A percentile compares a stretch with the other conserved stretches of the same genome.
Conservation (phyloP, 73 alveolate genomes). For the Tetrahymena malaccensis region DNA sequence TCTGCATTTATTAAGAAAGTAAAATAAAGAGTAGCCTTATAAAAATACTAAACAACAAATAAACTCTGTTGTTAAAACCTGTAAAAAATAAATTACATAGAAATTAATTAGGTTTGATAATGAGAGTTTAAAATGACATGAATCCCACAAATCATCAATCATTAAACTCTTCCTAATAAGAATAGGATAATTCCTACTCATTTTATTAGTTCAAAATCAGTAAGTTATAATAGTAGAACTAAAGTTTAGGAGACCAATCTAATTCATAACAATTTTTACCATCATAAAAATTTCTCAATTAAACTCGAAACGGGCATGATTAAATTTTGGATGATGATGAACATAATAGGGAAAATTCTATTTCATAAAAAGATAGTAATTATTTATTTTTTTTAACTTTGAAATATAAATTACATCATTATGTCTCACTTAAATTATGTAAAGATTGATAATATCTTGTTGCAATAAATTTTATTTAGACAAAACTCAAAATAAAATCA, state of each 20-base stretch:
- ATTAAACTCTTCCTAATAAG: not conserved
- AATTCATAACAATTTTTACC: not conserved
- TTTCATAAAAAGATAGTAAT: not conserved
- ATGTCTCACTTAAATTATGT: too few relatives aligned
- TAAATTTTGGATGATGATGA: not conserved
- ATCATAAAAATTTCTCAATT: not conserved
- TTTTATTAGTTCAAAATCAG: not conserved
- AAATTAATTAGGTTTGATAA: too few relatives aligned
- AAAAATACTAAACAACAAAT: too few relatives aligned
- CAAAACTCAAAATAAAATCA: too few relatives aligned
- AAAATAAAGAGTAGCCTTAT: not conserved
- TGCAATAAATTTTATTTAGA: too few relatives aligned
- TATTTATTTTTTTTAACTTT: too few relatives aligned
- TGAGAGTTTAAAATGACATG: not conserved
- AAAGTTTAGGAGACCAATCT: not conserved
- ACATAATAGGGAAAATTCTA: not conserved
- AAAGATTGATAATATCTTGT: too few relatives aligned
- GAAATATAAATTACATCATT: too few relatives aligned
- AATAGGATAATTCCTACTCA: not conserved
- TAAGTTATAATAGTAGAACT: not conserved
- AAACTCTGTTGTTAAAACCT: too few relatives aligned
- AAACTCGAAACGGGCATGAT: not conserved
- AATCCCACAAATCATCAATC: too few relatives aligned
- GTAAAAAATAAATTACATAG: too few relatives aligned
- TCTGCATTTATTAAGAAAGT: not conserved